phyloP scores from a whole-genome alignment of 2,329 filamentous ascomycete species.

The Cladophialophora chaetospira region DNA sequence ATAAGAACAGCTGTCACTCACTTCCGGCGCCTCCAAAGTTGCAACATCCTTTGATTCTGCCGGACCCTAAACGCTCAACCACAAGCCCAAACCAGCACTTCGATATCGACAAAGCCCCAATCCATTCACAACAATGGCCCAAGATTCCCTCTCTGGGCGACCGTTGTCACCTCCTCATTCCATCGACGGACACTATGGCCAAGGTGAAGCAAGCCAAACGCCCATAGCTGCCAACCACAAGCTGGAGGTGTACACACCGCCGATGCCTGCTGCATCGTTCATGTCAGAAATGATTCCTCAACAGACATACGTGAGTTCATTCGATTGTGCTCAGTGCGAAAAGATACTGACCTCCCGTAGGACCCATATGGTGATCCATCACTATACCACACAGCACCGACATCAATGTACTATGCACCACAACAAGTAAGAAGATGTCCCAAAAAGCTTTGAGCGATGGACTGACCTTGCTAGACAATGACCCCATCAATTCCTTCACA shows the following conservation, averaged over 20 bases:
- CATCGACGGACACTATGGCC: constrained; percentile 24
- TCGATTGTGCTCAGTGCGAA: neutral
- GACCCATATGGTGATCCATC: constrained; percentile 31
- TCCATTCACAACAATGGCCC: constrained; percentile 18
- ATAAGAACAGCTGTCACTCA: constrained; percentile 8
- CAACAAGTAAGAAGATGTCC: constrained; percentile 24
- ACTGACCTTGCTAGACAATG: constrained; percentile 24
- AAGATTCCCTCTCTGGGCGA: constrained; percentile 13
- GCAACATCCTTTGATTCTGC: neutral
- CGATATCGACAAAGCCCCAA: neutral
- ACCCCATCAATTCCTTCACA: constrained; percentile 21
- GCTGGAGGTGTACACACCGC: constrained; percentile 26
- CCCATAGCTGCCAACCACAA: constrained; percentile 6
- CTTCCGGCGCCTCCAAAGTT: neutral
- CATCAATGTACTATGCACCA: constrained; percentile 26
- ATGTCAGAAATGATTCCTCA: constrained; percentile 11
- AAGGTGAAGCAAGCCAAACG: constrained; percentile 14
- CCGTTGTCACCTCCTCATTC: constrained; percentile 32
- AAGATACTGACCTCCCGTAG: constrained; percentile 22
- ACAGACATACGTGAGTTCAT: constrained; percentile 28
- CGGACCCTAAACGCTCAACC: neutral
- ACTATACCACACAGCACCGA: constrained; percentile 26
- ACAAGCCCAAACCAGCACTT: neutral
- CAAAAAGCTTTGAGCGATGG: neutral
- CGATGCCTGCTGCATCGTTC: constrained; percentile 20